Conservation (phyloP, 2,329 filamentous ascomycete genomes). For the Calonectria ilicicola region DNA sequence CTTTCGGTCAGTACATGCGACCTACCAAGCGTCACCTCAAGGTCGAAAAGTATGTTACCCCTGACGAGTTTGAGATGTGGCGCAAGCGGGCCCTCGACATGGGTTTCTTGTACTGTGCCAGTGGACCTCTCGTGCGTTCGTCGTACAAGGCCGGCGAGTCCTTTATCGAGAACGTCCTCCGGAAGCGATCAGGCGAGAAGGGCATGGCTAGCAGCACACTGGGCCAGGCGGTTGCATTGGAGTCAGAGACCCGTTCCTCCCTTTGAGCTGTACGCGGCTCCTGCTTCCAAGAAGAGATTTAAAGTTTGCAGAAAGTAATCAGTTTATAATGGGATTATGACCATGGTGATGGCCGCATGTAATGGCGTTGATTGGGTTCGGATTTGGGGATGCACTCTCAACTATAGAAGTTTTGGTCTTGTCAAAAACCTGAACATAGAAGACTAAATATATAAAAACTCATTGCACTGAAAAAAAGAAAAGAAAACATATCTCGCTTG, state of each 20-base stretch:
- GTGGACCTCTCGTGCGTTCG: conserved; percentile 90
- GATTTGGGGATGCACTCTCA: conserved; percentile 37
- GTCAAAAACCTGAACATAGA: conserved; percentile 39
- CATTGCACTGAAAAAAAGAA: conserved; percentile 16
- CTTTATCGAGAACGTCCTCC: conserved; percentile 98
- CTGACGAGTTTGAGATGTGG: conserved; percentile 93
- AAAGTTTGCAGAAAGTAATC: conserved; percentile 14
- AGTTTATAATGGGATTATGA: conserved; percentile 39
- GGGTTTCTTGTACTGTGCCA: conserved; percentile 97
- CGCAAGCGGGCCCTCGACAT: conserved; percentile 88
- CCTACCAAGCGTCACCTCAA: conserved; percentile 98
- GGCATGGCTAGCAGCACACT: conserved; percentile 48
- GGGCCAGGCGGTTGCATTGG: conserved; percentile 54
- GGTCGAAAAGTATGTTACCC: conserved; percentile 94
- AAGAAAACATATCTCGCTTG: background rate
- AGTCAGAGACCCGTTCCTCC: conserved; percentile 43
- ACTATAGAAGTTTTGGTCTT: conserved; percentile 45
- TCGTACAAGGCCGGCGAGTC: conserved; percentile 98
- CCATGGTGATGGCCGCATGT: conserved; percentile 36
- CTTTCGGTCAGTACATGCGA: conserved; percentile 99
- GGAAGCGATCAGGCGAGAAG: conserved; percentile 75
- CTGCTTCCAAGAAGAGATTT: conserved; percentile 6
- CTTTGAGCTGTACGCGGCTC: conserved; percentile 27
- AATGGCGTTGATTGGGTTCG: conserved; percentile 41
- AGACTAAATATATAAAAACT: conserved; percentile 23